Base-by-base conservation (phyloP, 352 stramenopile species). In the Pythium sp. region DNA sequence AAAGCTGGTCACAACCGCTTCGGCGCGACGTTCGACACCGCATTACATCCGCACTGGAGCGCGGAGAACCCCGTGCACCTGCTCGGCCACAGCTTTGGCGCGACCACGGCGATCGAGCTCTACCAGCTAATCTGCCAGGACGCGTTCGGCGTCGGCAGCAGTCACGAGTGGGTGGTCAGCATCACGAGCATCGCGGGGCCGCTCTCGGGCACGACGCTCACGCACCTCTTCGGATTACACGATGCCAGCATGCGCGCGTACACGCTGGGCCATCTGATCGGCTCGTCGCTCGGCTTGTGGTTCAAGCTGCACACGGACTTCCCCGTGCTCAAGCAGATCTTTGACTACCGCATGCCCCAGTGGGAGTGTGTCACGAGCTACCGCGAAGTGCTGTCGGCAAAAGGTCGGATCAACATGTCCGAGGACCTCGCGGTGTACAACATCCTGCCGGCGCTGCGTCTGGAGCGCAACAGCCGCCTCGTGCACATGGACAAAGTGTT, bases 401-500 rank as follows among this genome's bases (percentile, higher is more conserved):
- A 36, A 2, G 67, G 65, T 20, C 57, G 64, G 30, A 71, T 76
- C 26, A 46, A 47, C n/a, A 61, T 36, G 18, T 61, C 56, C 9
- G 41, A 61, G 56, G 56, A 61, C 30, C 38, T 36, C 8, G 30
- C 56, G 20, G 30, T 61, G 30, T 47, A 47, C n/a, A 36, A 15
- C 3, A 36, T 24, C 18, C n/a, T 61, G 20, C 56, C 56, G 3
- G 56, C 56, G 7, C 9, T 61, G 7, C 74, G 81, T 43, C 72
- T 92, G 41, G 65, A 69, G 34, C 77, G 72, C 55, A 92, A 92
- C 47, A 71, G 71, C 15, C 59, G 72, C 36, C 70, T 92, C 15
- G 26, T 78, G 11, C 64, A 89, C 58, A 89, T 89, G 80, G 78
- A 87, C 36, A 84, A 85, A 67, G 38, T 86, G 43, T 78, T 79